These are phyloP conservation scores for Daedalea quercina DNA, from an alignment of 768 basidiomycete genomes.

Conservation along the genomic window DNA sequence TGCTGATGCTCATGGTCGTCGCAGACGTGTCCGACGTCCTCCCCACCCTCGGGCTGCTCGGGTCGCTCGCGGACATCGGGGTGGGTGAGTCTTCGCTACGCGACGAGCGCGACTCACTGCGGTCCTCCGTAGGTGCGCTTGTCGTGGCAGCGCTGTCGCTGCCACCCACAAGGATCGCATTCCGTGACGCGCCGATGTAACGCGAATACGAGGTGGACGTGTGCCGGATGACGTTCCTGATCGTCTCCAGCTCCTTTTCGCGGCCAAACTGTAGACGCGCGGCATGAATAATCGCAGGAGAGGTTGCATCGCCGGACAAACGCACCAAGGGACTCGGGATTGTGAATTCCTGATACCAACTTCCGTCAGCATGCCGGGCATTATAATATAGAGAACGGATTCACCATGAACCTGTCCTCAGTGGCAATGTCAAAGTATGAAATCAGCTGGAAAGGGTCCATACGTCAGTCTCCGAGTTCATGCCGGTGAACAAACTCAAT, in stretches of 20 bases:
- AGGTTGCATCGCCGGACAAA: background rate
- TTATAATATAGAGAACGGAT: slow-evolving; percentile 8
- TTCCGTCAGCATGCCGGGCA: background rate
- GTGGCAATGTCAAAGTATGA: slow-evolving; percentile 58
- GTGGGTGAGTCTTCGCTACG: slow-evolving; percentile 23
- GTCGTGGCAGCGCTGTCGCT: slow-evolving; percentile 21
- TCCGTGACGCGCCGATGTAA: slow-evolving; percentile 39
- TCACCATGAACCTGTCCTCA: slow-evolving; percentile 60
- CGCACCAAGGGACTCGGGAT: slow-evolving; percentile 59
- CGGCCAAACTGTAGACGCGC: slow-evolving; percentile 51
- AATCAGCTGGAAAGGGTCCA: slow-evolving; percentile 42
- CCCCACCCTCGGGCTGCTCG: slow-evolving; percentile 15
- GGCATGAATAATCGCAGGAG: background rate
- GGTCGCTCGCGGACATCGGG: slow-evolving; percentile 10
- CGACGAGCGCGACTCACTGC: slow-evolving; percentile 35
- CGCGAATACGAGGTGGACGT: slow-evolving; percentile 54
- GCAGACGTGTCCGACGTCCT: slow-evolving; percentile 12
- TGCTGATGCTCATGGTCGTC: slow-evolving; percentile 20
- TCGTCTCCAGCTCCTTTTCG: slow-evolving; percentile 61
- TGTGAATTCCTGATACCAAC: slow-evolving; percentile 54
- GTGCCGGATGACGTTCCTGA: slow-evolving; percentile 52
- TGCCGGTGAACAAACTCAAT: slow-evolving; percentile 3
- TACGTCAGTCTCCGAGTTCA: slow-evolving; percentile 4
- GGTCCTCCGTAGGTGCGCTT: slow-evolving; percentile 11
- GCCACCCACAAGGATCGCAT: slow-evolving; percentile 32